These are phyloP conservation scores for Flagelloscypha sp. DNA, from an alignment of 768 basidiomycete species.

Conservation along the genomic window DNA sequence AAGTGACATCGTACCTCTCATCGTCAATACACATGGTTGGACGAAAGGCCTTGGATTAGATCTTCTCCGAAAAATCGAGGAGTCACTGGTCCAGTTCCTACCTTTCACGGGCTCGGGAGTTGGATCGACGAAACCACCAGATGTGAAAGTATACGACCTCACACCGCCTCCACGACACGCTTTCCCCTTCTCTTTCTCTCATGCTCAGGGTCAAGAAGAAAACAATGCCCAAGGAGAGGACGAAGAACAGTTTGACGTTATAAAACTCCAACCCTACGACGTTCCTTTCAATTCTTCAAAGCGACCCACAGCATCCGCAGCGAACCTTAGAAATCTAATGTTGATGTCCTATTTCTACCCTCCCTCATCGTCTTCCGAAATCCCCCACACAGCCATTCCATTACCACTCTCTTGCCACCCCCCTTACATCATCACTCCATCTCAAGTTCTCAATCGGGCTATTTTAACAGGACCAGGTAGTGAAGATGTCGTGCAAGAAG, in stretches of 20 bases:
- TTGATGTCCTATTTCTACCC: conserved; percentile 76
- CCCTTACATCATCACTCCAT: conserved; percentile 67
- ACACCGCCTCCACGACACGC: neutral
- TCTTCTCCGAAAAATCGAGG: conserved; percentile 62
- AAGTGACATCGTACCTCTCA: conserved; percentile 70
- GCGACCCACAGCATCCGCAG: conserved; percentile 42
- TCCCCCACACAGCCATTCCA: conserved; percentile 26
- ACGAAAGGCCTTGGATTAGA: conserved; percentile 87
- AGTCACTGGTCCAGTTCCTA: conserved; percentile 48
- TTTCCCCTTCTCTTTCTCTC: neutral
- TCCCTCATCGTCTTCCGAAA: conserved; percentile 23
- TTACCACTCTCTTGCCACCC: conserved; percentile 57
- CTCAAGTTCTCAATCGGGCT: conserved; percentile 50
- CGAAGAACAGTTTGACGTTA: conserved; percentile 1
- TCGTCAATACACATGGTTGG: conserved; percentile 98
- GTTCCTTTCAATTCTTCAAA: conserved; percentile 34
- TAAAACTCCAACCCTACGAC: conserved; percentile 37
- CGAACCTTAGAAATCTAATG: conserved; percentile 64
- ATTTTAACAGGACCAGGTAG: conserved; percentile 63
- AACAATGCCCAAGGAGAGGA: neutral
- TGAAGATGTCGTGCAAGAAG: conserved; percentile 70
- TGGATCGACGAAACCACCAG: conserved; percentile 15
- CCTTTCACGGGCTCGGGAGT: conserved; percentile 46
- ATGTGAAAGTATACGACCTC: conserved; percentile 12
- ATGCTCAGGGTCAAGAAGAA: no score